These are phyloP conservation scores for Plenodomus lindquistii DNA, from an alignment of 2,329 filamentous ascomycete genomes.

Conservation along the genomic window DNA sequence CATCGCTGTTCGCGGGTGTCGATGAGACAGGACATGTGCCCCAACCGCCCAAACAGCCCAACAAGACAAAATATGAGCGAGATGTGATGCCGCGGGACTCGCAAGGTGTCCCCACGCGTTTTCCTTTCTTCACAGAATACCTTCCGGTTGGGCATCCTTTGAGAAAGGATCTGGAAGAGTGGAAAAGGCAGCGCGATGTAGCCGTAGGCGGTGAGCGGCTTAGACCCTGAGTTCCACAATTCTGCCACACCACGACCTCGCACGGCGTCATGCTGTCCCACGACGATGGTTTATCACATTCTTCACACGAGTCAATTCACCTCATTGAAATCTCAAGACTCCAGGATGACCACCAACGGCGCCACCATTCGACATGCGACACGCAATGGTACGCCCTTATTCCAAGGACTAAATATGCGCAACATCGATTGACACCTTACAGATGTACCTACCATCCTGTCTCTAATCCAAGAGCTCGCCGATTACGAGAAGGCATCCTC, in stretches of 20 bases:
- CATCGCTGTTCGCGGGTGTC: constrained; percentile 35
- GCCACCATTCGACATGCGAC: constrained; percentile 62
- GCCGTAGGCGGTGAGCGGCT: constrained; percentile 7
- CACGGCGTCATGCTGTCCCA: constrained; percentile 13
- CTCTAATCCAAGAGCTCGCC: constrained; percentile 82
- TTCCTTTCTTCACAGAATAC: constrained; percentile 29
- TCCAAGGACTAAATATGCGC: background rate
- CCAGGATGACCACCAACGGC: constrained; percentile 31
- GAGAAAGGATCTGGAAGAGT: constrained; percentile 20
- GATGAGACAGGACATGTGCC: constrained; percentile 19
- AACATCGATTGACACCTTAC: constrained; percentile 1
- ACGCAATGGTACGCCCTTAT: constrained; percentile 56
- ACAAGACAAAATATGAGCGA: background rate
- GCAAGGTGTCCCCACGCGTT: constrained; percentile 18
- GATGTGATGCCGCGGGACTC: constrained; percentile 16
- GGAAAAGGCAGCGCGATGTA: constrained; percentile 21
- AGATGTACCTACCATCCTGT: constrained; percentile 84
- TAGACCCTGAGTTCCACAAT: constrained; percentile 6
- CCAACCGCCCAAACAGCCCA: constrained; percentile 5
- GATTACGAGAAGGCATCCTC: constrained; percentile 80
- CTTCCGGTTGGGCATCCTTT: constrained; percentile 23
- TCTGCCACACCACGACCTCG: constrained; percentile 13
- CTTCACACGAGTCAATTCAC: background rate
- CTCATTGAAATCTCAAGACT: background rate
- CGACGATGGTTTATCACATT: background rate